Evolutionary conservation across 331 rosid species (phyloP).

Genomic region (Malus hybrid): DNA sequence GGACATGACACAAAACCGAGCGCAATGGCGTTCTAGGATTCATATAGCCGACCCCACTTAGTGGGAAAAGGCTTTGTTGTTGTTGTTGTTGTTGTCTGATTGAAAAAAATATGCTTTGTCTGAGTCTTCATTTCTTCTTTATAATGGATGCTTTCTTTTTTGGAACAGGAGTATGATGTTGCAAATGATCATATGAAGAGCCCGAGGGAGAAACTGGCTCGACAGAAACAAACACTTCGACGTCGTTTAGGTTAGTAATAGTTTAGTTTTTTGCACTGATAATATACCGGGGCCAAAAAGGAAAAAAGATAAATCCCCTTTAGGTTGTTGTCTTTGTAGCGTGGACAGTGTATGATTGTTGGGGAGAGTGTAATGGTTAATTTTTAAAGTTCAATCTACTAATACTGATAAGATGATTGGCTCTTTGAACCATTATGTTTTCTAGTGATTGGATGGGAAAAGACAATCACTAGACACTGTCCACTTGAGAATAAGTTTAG

Average conservation of each 20-base stretch:
- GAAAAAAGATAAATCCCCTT: neutral
- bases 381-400: neutral
- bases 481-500: neutral
- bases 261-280: neutral
- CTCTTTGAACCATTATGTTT: neutral
- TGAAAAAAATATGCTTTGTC: neutral
- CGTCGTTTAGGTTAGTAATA: slow-evolving; percentile 71
- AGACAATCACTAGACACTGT: neutral
- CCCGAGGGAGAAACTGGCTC: slow-evolving; percentile 88
- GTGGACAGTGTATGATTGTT: neutral
- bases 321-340: neutral
- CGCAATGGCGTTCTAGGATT: no score
- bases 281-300: neutral
- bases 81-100: no score
- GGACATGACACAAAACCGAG: no score
- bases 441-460: neutral
- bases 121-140: neutral
- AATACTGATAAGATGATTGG: neutral
- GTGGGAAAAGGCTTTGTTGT: no score
- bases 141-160: neutral
- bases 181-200: slow-evolving; percentile 60
- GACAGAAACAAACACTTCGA: slow-evolving; percentile 89
- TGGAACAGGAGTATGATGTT: slow-evolving; percentile 78
- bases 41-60: no score
- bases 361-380: neutral